Evolutionary conservation across 1,139 yeast genomes (phyloP).

Genomic region (Tardiomyces blankii): DNA sequence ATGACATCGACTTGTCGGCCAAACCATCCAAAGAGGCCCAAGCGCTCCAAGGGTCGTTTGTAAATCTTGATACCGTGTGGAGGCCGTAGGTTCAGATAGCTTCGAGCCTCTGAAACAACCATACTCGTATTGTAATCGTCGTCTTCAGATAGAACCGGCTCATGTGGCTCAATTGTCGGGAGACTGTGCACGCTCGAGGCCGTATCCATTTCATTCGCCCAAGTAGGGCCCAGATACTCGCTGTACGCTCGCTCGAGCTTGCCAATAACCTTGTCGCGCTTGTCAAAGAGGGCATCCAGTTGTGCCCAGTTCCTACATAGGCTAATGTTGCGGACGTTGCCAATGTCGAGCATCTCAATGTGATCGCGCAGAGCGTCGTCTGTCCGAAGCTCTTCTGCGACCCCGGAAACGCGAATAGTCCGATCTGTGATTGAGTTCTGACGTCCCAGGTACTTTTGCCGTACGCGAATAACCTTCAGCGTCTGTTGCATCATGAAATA

Average conservation of each 20-base stretch:
- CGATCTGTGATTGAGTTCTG: constrained; percentile 90
- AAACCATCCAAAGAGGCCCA: constrained; percentile 39
- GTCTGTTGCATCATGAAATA: constrained; percentile 59
- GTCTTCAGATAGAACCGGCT: not conserved
- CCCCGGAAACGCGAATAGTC: constrained; percentile 80
- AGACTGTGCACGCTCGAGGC: not conserved
- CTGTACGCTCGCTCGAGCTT: constrained; percentile 71
- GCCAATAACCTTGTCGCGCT: constrained; percentile 42
- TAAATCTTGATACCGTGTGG: not conserved
- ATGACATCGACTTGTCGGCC: constrained; percentile 60
- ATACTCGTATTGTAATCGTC: not conserved
- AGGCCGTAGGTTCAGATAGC: not conserved
- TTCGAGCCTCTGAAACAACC: not conserved
- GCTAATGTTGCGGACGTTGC: constrained; percentile 63
- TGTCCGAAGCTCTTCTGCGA: constrained; percentile 72
- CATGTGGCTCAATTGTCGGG: not conserved
- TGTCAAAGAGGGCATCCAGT: constrained; percentile 51
- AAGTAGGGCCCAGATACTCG: constrained; percentile 43
- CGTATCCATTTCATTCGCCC: constrained; percentile 10
- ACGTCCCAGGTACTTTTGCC: constrained; percentile 77
- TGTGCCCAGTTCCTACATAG: constrained; percentile 81
- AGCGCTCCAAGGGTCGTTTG: constrained; percentile 31
- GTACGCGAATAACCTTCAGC: constrained; percentile 53
- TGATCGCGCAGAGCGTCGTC: constrained; percentile 59
- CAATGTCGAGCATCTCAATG: constrained; percentile 68